Conservation (phyloP, 176 grass and related monocot species). For the Pontederia crassipes region DNA sequence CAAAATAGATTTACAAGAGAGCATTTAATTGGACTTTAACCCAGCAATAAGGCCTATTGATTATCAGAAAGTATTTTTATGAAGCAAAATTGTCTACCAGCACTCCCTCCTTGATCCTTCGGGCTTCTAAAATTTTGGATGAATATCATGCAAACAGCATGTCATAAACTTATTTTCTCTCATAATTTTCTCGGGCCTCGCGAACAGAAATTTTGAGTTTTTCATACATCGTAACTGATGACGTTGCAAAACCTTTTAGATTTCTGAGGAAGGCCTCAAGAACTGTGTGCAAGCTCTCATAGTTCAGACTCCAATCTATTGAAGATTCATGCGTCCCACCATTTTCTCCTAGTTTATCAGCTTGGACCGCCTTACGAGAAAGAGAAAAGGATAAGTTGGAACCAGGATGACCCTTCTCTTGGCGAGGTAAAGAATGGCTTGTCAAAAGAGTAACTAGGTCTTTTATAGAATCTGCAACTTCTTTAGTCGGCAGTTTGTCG, state of each 20-base stretch:
- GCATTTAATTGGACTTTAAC: too few relatives aligned
- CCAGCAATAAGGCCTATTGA: too few relatives aligned
- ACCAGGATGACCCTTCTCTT: constrained; percentile 47
- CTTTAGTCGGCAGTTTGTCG: constrained; percentile 20
- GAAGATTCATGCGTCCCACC: constrained; percentile 23
- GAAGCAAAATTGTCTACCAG: too few relatives aligned
- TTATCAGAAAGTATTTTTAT: too few relatives aligned
- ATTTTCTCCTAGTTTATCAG: constrained; percentile 6
- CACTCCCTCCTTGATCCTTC: neutral
- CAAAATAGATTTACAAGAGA: neutral
- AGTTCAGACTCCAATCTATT: constrained; percentile 34
- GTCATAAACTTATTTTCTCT: constrained; percentile 11
- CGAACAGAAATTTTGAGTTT: constrained; percentile 30
- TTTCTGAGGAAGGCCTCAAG: constrained; percentile 47
- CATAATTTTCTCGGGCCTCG: constrained; percentile 26
- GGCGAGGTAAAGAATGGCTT: constrained; percentile 36
- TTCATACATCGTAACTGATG: constrained; percentile 40
- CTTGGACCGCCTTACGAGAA: constrained; percentile 27
- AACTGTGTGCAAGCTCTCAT: constrained; percentile 42
- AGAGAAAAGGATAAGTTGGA: constrained; percentile 45
- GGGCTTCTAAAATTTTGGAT: neutral
- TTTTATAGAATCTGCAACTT: constrained; percentile 56
- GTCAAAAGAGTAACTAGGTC: constrained; percentile 36
- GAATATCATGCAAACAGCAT: neutral
- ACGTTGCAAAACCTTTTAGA: constrained; percentile 40